Conservation (phyloP, 495 filamentous ascomycete genomes). For the Peziza echinospora region DNA sequence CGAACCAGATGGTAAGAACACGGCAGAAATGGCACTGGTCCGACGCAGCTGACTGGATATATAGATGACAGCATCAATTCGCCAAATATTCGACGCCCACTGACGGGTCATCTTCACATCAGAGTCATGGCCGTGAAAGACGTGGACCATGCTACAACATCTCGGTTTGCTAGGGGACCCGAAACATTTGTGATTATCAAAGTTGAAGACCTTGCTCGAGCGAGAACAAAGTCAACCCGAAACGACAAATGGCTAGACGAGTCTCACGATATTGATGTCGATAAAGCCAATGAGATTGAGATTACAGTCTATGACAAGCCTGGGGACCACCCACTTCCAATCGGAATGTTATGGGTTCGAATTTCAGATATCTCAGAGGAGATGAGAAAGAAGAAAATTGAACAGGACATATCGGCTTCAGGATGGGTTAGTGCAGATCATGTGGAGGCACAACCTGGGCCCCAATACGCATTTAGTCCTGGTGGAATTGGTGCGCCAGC, state of each 20-base stretch:
- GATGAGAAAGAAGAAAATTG: constrained; percentile 91
- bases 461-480: constrained; percentile 25
- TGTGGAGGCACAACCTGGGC: constrained; percentile 40
- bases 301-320: constrained; percentile 92
- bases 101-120: constrained; percentile 73
- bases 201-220: constrained; percentile 79
- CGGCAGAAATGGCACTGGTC: neutral
- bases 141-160: constrained; percentile 79
- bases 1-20: constrained; percentile 52
- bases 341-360: constrained; percentile 86
- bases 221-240: constrained; percentile 66
- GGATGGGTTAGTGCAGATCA: constrained; percentile 96
- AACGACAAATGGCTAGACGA: constrained; percentile 84
- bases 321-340: constrained; percentile 71
- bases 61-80: constrained; percentile 94
- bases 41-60: constrained; percentile 8
- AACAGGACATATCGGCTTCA: constrained; percentile 68
- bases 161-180: constrained; percentile 67
- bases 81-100: constrained; percentile 79
- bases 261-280: constrained; percentile 70
- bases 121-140: constrained; percentile 74
- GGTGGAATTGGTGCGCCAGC: constrained; percentile 11
- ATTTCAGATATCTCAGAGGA: constrained; percentile 96
- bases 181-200: constrained; percentile 93
- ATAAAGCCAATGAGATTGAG: constrained; percentile 97